A percentile compares a stretch with the other conserved stretches of the same genome.
phyloP scores from a whole-genome alignment of 2,329 filamentous ascomycete species.

The Fusarium heterosporum region DNA sequence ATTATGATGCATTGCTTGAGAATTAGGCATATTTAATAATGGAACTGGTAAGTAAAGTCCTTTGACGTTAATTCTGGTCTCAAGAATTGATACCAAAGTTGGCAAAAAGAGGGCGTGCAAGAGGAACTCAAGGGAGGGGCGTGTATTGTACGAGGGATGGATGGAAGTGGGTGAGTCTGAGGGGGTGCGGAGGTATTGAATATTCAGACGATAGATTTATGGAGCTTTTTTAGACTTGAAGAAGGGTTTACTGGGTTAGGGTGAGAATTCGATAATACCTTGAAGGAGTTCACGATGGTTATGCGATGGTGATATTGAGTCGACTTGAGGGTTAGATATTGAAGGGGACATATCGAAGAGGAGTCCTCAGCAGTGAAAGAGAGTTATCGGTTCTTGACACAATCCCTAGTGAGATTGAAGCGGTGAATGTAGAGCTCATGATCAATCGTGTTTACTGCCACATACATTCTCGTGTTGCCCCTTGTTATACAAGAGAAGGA shows the following conservation, averaged over 20 bases:
- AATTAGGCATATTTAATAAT: background rate
- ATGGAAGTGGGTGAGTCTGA: constrained; percentile 8
- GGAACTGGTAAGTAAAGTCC: background rate
- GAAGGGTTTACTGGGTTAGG: constrained; percentile 19
- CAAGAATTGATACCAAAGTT: background rate
- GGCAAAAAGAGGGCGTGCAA: constrained; percentile 17
- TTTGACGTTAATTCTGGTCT: constrained; percentile 14
- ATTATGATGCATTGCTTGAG: background rate
- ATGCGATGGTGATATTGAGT: constrained; percentile 11
- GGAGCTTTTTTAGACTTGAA: constrained; percentile 9
- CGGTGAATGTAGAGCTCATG: constrained; percentile 4
- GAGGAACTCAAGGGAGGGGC: constrained; percentile 31
- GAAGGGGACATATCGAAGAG: constrained; percentile 10
- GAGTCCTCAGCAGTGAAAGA: background rate
- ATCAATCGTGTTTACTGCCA: constrained; percentile 26
- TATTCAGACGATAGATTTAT: constrained; percentile 39
- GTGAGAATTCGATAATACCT: constrained; percentile 17
- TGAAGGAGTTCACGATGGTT: constrained; percentile 17
- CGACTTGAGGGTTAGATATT: constrained; percentile 11
- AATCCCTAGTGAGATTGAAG: constrained; percentile 6
- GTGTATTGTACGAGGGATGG: constrained; percentile 27
- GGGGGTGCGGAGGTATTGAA: constrained; percentile 37
- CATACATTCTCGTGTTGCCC: constrained; percentile 16
- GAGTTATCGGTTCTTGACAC: constrained; percentile 16
- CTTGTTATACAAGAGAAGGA: constrained; percentile 11